phyloP scores from a whole-genome alignment of 371 early-diverging fungal species.

The Mortierella sp. region DNA sequence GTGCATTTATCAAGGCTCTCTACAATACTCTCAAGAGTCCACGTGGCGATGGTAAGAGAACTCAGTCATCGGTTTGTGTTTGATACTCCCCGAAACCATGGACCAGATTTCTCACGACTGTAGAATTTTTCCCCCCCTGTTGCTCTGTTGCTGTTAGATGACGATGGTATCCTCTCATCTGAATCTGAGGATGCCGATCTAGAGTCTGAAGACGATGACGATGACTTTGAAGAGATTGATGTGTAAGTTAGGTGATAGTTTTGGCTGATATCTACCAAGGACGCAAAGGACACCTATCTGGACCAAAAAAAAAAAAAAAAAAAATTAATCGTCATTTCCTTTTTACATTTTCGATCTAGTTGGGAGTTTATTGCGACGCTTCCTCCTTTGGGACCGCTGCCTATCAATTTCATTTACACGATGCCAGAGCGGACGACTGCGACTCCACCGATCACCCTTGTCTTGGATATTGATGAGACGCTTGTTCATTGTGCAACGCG shows the following conservation, averaged over 20 bases:
- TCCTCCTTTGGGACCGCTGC: conserved; percentile 64
- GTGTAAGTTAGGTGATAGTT: conserved; percentile 47
- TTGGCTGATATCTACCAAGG: too few relatives aligned
- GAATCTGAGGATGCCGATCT: conserved; percentile 51
- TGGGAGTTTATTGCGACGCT: conserved; percentile 66
- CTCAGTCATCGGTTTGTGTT: too few relatives aligned
- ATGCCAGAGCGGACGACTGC: conserved; percentile 70
- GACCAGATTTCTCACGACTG: too few relatives aligned
- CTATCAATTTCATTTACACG: conserved; percentile 55
- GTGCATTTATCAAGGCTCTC: conserved; percentile 37
- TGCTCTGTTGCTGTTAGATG: conserved; percentile 16
- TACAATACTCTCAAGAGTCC: conserved; percentile 48
- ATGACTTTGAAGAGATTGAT: conserved; percentile 53
- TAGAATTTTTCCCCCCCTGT: not conserved
- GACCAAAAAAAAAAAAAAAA: not conserved
- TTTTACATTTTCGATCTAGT: conserved; percentile 14
- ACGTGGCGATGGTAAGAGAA: conserved; percentile 35
- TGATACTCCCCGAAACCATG: too few relatives aligned
- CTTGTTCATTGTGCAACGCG: conserved; percentile 75
- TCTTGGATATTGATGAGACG: conserved; percentile 83
- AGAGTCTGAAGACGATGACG: conserved; percentile 61
- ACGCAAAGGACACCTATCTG: not conserved
- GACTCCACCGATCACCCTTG: conserved; percentile 69
- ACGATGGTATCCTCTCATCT: conserved; percentile 49
- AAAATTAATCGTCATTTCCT: not conserved